These are phyloP conservation scores for Chenopodium berlandieri DNA, from an alignment of 148 eudicot genomes.

Conservation along the genomic window DNA sequence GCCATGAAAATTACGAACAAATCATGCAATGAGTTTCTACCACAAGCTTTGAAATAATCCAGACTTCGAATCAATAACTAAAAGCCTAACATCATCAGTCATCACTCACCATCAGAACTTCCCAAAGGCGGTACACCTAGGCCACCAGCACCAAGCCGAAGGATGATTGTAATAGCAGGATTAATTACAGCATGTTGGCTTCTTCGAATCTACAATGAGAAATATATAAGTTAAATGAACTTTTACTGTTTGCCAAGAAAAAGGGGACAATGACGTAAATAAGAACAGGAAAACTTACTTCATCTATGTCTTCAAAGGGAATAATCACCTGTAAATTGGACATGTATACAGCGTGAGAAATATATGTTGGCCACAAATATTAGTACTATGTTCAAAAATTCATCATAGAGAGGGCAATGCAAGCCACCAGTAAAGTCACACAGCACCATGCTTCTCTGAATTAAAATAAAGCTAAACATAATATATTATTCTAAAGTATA, in stretches of 20 bases:
- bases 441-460: too few species aligned
- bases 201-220: conserved; percentile 59
- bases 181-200: conserved; percentile 95
- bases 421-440: background rate
- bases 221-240: conserved; percentile 5
- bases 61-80: too few species aligned
- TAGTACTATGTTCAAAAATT: background rate
- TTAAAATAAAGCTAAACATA: too few species aligned
- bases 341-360: conserved; percentile 22
- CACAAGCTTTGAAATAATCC: too few species aligned
- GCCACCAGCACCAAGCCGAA: conserved; percentile 96
- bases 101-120: conserved; percentile 81
- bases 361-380: background rate
- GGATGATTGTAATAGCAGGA: conserved; percentile 87
- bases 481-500: background rate
- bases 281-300: conserved; percentile 44
- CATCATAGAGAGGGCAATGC: background rate
- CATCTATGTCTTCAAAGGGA: conserved; percentile 87
- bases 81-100: conserved; percentile 5
- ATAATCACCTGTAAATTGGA: conserved; percentile 64
- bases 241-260: background rate
- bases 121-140: conserved; percentile 98
- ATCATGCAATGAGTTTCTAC: too few species aligned
- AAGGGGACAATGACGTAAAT: conserved; percentile 3
- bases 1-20: too few species aligned